A percentile compares a stretch with the other conserved stretches of the same genome.
phyloP scores from a whole-genome alignment of 768 basidiomycete genomes.

The Leccinum sublutescens region DNA sequence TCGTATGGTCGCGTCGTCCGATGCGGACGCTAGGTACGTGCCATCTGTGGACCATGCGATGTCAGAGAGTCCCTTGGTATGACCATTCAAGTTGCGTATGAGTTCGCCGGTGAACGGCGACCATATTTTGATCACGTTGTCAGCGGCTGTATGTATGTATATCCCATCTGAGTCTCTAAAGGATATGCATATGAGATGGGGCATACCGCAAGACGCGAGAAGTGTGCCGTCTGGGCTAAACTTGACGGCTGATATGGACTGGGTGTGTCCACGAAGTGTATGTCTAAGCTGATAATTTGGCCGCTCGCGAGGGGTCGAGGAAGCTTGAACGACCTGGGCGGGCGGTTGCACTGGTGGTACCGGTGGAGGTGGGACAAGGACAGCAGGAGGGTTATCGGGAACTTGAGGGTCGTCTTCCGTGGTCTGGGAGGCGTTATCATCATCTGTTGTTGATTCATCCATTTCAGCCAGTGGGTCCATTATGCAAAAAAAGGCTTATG shows the following conservation, averaged over 20 bases:
- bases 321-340: slow-evolving; percentile 32
- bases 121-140: slow-evolving; percentile 80
- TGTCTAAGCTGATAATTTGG: slow-evolving; percentile 73
- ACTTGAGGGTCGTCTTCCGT: slow-evolving; percentile 84
- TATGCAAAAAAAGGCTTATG: not conserved
- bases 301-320: slow-evolving; percentile 38
- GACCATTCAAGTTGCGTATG: slow-evolving; percentile 70
- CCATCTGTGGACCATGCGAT: slow-evolving; percentile 88
- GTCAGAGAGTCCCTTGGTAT: slow-evolving; percentile 83
- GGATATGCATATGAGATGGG: not conserved
- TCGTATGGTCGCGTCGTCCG: slow-evolving; percentile 86
- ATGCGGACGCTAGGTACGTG: slow-evolving; percentile 81
- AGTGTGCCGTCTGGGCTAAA: slow-evolving; percentile 87
- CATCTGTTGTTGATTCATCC: slow-evolving; percentile 51
- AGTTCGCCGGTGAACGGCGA: slow-evolving; percentile 77
- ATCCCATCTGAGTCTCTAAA: not conserved
- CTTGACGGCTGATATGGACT: slow-evolving; percentile 84
- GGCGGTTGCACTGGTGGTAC: slow-evolving; percentile 30
- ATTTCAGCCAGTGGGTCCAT: slow-evolving; percentile 24
- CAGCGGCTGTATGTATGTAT: slow-evolving; percentile 54
- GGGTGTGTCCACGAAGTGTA: slow-evolving; percentile 72
- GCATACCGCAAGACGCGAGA: slow-evolving; percentile 85
- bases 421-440: slow-evolving; percentile 74
- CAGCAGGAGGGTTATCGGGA: slow-evolving; percentile 54
- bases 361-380: slow-evolving; percentile 37